phyloP scores from a whole-genome alignment of 306 rosid species.

The Rosa multiflora region DNA sequence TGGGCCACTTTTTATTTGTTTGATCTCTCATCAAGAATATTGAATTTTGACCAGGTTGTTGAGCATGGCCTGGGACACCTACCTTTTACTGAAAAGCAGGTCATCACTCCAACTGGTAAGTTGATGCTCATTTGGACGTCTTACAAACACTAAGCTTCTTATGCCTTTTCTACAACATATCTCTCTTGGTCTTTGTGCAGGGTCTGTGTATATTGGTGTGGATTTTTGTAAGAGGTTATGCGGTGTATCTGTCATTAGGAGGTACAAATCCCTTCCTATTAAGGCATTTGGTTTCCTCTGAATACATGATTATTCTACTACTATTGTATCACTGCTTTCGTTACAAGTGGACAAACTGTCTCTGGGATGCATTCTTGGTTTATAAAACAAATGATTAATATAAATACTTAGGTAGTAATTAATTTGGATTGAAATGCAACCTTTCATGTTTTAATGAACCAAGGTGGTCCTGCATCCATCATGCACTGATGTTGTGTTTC shows the following conservation, averaged over 20 bases:
- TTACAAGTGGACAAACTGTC: background rate
- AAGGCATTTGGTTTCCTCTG: constrained; percentile 12
- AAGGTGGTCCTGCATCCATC: background rate
- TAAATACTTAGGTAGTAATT: background rate
- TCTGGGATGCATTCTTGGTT: constrained; percentile 9
- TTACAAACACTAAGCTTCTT: background rate
- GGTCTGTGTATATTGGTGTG: constrained; percentile 89
- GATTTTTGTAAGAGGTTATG: constrained; percentile 98
- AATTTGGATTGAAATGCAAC: background rate
- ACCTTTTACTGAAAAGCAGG: constrained; percentile 97
- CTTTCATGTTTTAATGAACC: background rate
- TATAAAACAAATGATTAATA: background rate
- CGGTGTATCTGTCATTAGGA: constrained; percentile 90
- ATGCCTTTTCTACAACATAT: constrained; percentile 11
- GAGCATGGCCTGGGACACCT: constrained; percentile 98
- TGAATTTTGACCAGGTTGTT: constrained; percentile 72
- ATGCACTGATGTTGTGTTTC: background rate
- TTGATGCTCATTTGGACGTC: background rate
- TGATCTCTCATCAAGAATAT: constrained; percentile 25
- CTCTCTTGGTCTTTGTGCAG: constrained; percentile 44
- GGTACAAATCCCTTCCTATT: constrained; percentile 48
- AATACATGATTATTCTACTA: background rate
- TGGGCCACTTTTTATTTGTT: constrained; percentile 12
- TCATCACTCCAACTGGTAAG: constrained; percentile 93
- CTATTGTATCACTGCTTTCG: background rate